These are phyloP conservation scores for Solanum tarijense DNA, from an alignment of 257 asterid species.

Conservation along the genomic window DNA sequence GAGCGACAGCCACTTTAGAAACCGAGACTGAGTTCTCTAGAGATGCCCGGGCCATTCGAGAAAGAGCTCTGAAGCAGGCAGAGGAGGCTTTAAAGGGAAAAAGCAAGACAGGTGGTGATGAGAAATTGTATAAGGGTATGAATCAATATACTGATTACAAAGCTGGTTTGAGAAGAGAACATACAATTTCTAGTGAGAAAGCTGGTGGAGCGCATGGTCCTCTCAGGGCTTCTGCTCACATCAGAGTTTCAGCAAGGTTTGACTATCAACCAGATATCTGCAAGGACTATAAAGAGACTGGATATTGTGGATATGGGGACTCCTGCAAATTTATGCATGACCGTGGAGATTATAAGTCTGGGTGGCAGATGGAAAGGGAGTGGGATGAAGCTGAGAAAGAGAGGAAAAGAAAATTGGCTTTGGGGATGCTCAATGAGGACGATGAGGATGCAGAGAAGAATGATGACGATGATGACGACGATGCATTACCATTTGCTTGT, in stretches of 20 bases:
- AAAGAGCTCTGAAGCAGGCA: background rate
- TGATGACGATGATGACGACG: slow-evolving; percentile 70
- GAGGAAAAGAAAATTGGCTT: slow-evolving; percentile 52
- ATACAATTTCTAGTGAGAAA: slow-evolving; percentile 76
- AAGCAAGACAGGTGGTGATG: background rate
- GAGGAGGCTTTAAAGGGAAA: background rate
- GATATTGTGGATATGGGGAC: slow-evolving; percentile 97
- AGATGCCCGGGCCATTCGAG: background rate
- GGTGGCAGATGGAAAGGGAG: slow-evolving; percentile 93
- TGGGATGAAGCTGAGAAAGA: slow-evolving; percentile 87
- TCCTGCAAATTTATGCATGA: slow-evolving; percentile 95
- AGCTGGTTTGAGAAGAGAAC: slow-evolving; percentile 93
- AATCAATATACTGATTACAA: slow-evolving; percentile 85
- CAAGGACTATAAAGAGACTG: slow-evolving; percentile 91
- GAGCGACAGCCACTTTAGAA: background rate
- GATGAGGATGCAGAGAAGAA: slow-evolving; percentile 34
- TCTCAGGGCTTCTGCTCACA: slow-evolving; percentile 85
- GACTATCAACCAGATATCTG: slow-evolving; percentile 98
- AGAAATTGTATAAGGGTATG: slow-evolving; percentile 17
- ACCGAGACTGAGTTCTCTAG: background rate
- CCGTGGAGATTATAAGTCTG: slow-evolving; percentile 89
- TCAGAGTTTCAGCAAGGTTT: slow-evolving; percentile 87
- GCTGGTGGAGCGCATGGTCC: slow-evolving; percentile 97
- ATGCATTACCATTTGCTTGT: slow-evolving; percentile 80
- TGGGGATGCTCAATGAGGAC: slow-evolving; percentile 45